Conservation (phyloP, 805 yeast species). For the Starmerella davenportii region DNA sequence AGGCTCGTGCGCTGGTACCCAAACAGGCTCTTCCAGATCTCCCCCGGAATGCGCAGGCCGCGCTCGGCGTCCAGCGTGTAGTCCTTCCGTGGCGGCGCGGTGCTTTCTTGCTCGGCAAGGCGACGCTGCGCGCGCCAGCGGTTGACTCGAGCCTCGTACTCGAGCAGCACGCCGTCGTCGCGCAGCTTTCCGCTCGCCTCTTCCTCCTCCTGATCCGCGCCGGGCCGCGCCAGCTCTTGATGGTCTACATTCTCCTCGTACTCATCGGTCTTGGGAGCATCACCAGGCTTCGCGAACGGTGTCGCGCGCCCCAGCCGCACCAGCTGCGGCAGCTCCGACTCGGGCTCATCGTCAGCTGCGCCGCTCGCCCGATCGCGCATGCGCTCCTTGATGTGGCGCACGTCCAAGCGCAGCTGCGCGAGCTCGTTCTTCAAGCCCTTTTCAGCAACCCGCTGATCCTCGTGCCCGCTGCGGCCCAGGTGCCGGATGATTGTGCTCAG, state of each 20-base stretch:
- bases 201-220: constrained; percentile 13
- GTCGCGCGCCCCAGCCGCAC: constrained; percentile 84
- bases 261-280: constrained; percentile 16
- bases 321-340: constrained; percentile 43
- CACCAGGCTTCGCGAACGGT: constrained; percentile 47
- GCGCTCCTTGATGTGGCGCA: constrained; percentile 40
- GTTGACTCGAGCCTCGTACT: constrained; percentile 41
- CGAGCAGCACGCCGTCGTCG: constrained; percentile 69
- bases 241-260: constrained; percentile 17
- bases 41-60: constrained; percentile 69
- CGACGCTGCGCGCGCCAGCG: constrained; percentile 31
- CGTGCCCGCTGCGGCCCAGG: constrained; percentile 27
- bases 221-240: constrained; percentile 6
- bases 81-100: constrained; percentile 5
- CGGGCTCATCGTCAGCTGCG: constrained; percentile 45
- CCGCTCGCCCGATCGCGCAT: constrained; percentile 21
- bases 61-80: constrained; percentile 33
- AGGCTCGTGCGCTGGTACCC: constrained; percentile 93
- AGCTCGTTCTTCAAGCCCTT: constrained; percentile 39
- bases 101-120: constrained; percentile 18
- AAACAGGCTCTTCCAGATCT: constrained; percentile 66
- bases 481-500: constrained; percentile 28
- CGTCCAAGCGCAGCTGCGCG: constrained; percentile 37
- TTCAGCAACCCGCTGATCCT: neutral
- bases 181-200: constrained; percentile 23